These are phyloP conservation scores for Suillus americanus DNA, from an alignment of 768 basidiomycete genomes.

Conservation along the genomic window DNA sequence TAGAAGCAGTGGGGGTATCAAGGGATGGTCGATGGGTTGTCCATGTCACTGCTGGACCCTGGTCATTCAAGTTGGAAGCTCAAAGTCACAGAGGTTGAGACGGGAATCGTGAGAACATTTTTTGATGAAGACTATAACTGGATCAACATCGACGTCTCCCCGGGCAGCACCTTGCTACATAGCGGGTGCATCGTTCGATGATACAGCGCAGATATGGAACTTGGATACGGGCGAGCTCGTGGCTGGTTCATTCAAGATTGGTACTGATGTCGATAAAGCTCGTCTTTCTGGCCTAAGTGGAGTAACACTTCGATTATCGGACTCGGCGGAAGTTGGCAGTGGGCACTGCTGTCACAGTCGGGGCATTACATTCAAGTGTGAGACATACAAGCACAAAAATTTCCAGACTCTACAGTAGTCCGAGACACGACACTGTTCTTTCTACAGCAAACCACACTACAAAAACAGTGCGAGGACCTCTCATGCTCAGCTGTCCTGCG, in stretches of 20 bases:
- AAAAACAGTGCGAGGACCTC: background rate
- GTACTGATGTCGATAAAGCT: no score
- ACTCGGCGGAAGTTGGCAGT: no score
- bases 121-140: accelerated
- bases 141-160: background rate
- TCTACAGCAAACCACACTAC: no score
- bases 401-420: background rate
- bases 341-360: background rate
- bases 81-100: no score
- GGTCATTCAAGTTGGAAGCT: no score
- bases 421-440: no score
- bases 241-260: background rate
- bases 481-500: background rate
- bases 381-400: background rate
- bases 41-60: no score
- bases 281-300: no score
- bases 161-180: background rate
- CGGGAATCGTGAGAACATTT: background rate
- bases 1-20: no score
- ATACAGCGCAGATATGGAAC: background rate
- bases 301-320: no score
- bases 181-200: background rate
- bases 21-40: no score
- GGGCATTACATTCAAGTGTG: background rate
- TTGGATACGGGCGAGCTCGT: background rate